phyloP scores from a whole-genome alignment of 140 eudicot genomes.

The Flaveria floridana region DNA sequence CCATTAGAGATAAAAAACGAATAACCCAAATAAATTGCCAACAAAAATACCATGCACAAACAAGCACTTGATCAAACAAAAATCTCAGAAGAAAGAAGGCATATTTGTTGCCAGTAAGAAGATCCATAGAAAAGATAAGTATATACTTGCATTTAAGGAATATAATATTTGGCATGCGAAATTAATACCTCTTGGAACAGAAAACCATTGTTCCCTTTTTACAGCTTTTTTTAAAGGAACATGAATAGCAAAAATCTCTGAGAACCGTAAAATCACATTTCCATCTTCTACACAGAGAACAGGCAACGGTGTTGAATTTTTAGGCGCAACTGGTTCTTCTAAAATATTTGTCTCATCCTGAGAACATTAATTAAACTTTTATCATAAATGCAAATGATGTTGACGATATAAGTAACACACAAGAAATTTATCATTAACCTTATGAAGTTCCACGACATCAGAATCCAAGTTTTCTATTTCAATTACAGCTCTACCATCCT shows the following conservation, averaged over 20 bases:
- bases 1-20: background rate
- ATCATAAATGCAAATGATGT: conserved; percentile 5
- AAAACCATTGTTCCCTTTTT: conserved; percentile 64
- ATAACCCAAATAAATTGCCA: background rate
- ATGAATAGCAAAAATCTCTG: conserved; percentile 88
- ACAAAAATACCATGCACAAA: conserved; percentile 14
- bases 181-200: conserved; percentile 67
- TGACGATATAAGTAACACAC: background rate
- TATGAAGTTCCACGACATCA: conserved; percentile 44
- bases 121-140: background rate
- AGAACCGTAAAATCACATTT: conserved; percentile 63
- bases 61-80: conserved; percentile 13
- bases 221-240: conserved; percentile 65
- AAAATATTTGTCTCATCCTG: conserved; percentile 53
- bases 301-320: conserved; percentile 63
- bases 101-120: background rate
- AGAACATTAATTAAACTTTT: background rate
- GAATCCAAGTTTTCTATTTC: conserved; percentile 46
- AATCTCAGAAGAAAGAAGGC: conserved; percentile 1
- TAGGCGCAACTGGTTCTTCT: conserved; percentile 45
- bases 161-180: conserved; percentile 11
- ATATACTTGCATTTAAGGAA: background rate
- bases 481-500: conserved; percentile 34
- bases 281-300: conserved; percentile 87
- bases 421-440: conserved; percentile 37